Evolutionary conservation across 306 rosid genomes (phyloP).

Genomic region (Hippophae rhamnoides): DNA sequence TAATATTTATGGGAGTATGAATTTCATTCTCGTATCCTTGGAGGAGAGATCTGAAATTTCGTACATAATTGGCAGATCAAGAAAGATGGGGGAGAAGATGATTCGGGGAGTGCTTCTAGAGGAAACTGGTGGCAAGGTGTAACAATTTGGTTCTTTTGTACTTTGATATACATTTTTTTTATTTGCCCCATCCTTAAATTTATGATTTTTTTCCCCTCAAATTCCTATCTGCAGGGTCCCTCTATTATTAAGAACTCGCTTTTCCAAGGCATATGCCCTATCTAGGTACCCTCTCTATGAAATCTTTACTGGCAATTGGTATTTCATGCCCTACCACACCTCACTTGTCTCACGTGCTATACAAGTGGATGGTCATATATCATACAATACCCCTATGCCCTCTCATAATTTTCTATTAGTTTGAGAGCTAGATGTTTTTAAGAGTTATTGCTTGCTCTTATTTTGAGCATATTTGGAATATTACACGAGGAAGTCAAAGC

Average conservation of each 20-base stretch:
- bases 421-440: no score
- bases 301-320: not conserved
- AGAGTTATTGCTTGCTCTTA: no score
- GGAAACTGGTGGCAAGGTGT: slow-evolving; percentile 98
- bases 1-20: no score
- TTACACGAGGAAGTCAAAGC: no score
- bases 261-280: slow-evolving; percentile 21
- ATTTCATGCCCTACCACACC: no score
- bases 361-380: no score
- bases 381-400: no score
- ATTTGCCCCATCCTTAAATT: no score
- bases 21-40: no score
- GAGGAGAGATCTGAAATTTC: slow-evolving; percentile 5
- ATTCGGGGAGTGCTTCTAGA: slow-evolving; percentile 69
- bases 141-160: slow-evolving; percentile 2
- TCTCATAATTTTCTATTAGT: no score
- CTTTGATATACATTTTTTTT: not conserved
- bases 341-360: no score
- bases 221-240: slow-evolving; percentile 48
- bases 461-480: no score
- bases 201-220: not conserved
- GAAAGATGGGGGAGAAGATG: slow-evolving; percentile 64
- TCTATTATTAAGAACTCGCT: slow-evolving; percentile 47
- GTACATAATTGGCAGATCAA: slow-evolving; percentile 32
- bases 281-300: slow-evolving; percentile 28